phyloP scores from a whole-genome alignment of 73 alveolate species.

The Paramecium caudatum region DNA sequence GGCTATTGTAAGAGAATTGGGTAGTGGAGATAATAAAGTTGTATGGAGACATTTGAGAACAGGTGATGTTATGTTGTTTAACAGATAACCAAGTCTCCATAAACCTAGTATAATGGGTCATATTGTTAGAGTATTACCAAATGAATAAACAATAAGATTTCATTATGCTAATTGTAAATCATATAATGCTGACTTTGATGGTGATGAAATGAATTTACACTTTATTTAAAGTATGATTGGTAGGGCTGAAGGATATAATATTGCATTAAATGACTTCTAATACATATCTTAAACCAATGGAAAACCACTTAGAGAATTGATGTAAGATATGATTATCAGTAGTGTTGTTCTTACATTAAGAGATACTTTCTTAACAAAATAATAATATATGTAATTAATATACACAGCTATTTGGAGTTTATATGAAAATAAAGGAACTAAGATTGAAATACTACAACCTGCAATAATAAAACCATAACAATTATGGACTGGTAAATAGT shows the following conservation, averaged over 20 bases:
- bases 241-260: slow-evolving; percentile 92
- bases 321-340: slow-evolving; percentile 98
- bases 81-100: slow-evolving; percentile 99
- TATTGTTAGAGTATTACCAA: slow-evolving; percentile 91
- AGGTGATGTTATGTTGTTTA: slow-evolving; percentile 96
- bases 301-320: slow-evolving; percentile 98
- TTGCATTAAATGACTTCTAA: slow-evolving; percentile 93
- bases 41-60: slow-evolving; percentile 96
- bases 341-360: slow-evolving; percentile 95
- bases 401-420: slow-evolving; percentile 92
- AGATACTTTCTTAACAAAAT: slow-evolving; percentile 94
- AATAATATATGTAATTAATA: slow-evolving; percentile 92
- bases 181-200: slow-evolving; percentile 99
- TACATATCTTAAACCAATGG: slow-evolving; percentile 99
- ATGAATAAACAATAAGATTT: slow-evolving; percentile 98
- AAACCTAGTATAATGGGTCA: slow-evolving; percentile 95
- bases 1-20: slow-evolving; percentile 90
- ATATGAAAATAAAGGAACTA: slow-evolving; percentile 83
- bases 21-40: slow-evolving; percentile 85
- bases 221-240: slow-evolving; percentile 94
- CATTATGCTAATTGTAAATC: slow-evolving; percentile 99
- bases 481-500: slow-evolving; percentile 97
- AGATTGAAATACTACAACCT: slow-evolving; percentile 90
- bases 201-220: slow-evolving; percentile 99
- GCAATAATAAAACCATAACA: slow-evolving; percentile 94